Conservation (phyloP, 495 filamentous ascomycete species). For the Jackrogersella multiformis region DNA sequence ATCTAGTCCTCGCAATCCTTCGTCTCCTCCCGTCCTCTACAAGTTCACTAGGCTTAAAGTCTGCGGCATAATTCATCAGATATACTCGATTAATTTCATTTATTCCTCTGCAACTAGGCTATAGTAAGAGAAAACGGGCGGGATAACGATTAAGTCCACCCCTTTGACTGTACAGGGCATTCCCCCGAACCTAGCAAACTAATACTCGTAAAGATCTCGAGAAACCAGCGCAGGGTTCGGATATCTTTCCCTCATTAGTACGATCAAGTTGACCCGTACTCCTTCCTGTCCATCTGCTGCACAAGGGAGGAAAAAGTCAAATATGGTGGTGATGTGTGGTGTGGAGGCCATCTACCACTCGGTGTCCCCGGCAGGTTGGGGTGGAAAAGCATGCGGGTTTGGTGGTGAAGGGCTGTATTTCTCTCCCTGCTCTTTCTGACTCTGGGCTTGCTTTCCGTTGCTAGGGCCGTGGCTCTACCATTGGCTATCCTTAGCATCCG, state of each 20-base stretch:
- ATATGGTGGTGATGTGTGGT: constrained; percentile 17
- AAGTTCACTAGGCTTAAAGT: too few relatives aligned
- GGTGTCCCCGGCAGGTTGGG: background rate
- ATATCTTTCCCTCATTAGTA: constrained; percentile 99
- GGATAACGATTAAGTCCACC: constrained; percentile 66
- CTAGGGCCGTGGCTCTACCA: constrained; percentile 67
- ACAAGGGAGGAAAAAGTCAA: constrained; percentile 20
- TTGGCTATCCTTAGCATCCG: constrained; percentile 62
- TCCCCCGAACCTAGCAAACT: constrained; percentile 65
- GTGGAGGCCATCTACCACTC: constrained; percentile 5
- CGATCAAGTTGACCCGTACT: constrained; percentile 65
- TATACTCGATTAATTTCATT: constrained; percentile 33
- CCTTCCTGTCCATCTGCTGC: constrained; percentile 14
- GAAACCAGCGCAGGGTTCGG: constrained; percentile 47
- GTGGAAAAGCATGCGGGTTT: background rate
- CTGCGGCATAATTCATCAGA: background rate
- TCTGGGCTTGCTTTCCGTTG: background rate
- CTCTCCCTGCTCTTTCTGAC: too few relatives aligned
- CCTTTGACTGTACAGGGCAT: constrained; percentile 85
- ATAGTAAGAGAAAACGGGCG: constrained; percentile 47
- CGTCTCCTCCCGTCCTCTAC: too few relatives aligned
- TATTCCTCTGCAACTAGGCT: constrained; percentile 31
- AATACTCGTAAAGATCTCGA: constrained; percentile 37
- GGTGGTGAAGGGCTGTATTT: too few relatives aligned
- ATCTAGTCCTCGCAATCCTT: too few relatives aligned